A percentile compares a stretch with the other conserved stretches of the same genome.
Conservation (phyloP, 1,284 basidiomycete species). For the Naganishia sp. region DNA sequence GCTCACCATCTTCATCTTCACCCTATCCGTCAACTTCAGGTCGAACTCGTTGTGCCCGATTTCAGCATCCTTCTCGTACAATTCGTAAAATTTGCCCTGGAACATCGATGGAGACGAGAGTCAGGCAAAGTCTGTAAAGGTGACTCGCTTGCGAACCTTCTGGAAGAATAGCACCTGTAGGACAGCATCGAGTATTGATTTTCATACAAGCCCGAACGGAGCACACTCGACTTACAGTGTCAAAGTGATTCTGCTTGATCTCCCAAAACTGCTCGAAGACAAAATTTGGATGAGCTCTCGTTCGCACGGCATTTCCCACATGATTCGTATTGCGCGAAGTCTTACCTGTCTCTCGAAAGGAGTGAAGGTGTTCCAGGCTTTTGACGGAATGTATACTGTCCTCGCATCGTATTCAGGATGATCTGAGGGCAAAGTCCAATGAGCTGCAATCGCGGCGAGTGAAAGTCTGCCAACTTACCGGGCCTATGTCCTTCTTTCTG, state of each 20-base stretch:
- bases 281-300: background rate
- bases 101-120: conserved; percentile 54
- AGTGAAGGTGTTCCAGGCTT: conserved; percentile 80
- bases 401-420: conserved; percentile 89
- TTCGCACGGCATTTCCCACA: background rate
- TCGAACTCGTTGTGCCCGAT: conserved; percentile 91
- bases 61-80: conserved; percentile 92
- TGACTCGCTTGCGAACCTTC: conserved; percentile 64
- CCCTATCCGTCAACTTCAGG: conserved; percentile 67
- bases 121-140: conserved; percentile 59
- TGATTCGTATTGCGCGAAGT: background rate
- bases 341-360: conserved; percentile 90
- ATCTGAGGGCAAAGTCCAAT: conserved; percentile 21
- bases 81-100: conserved; percentile 57
- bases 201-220: conserved; percentile 41
- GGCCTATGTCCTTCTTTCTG: conserved; percentile 82
- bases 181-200: conserved; percentile 50
- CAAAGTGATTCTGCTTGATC: conserved; percentile 93
- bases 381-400: conserved; percentile 78
- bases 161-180: conserved; percentile 86
- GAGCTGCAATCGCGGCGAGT: background rate
- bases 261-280: conserved; percentile 79
- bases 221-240: conserved; percentile 58
- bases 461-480: conserved; percentile 49
- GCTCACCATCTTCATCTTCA: conserved; percentile 96